Evolutionary conservation across 2,329 filamentous ascomycete genomes (phyloP), one percentile per base, ranked within the genome.

Genomic region (Fusarium robinianum): DNA sequence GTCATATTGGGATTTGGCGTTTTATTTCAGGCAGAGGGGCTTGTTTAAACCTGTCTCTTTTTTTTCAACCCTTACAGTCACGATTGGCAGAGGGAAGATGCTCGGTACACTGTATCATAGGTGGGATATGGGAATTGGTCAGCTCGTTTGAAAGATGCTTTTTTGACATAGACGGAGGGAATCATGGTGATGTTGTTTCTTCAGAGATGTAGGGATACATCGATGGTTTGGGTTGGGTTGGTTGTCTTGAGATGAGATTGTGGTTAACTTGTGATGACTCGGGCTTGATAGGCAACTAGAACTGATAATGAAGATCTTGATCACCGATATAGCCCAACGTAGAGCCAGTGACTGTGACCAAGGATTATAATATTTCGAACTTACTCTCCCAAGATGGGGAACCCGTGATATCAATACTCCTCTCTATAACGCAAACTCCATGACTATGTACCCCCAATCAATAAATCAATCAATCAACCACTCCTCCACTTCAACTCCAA

Each of bases 401-500:
- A n/a, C n/a, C n/a, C 35, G 34, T 43, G 34, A 43, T 43, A 29
- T 11, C 12, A 18, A 37, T 39, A 23, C 9, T 27, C 19, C 10
- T 29, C 18, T 29, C 9, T 26, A 12, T 35, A 10, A 37, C 24
- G 18, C 17, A 27, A 17, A 25, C 10, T 38, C 22, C 9, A 19
- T 38, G 10, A n/a, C 24, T 29, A 10, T 21, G 12, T 22, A 10
- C 15, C 14, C n/a, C 15, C 19, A 12, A 31, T 44, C 14, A 18
- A 35, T 29, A 12, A 41, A 33, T 63, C 64, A 88, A 52, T 88
- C 86, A 34, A 84, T 76, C 41, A 89, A 68, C 77, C 85, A 91
- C 64, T 92, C 88, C 51, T 88, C 83, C 9, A 90, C 77, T 65
- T 90, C 87, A n/a, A 94, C 76, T 3, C 85, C 85, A 37, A 94